Evolutionary conservation across 352 stramenopile species (phyloP), one percentile per base, ranked within the genome.

Genomic region (Phytophthora hybrid): DNA sequence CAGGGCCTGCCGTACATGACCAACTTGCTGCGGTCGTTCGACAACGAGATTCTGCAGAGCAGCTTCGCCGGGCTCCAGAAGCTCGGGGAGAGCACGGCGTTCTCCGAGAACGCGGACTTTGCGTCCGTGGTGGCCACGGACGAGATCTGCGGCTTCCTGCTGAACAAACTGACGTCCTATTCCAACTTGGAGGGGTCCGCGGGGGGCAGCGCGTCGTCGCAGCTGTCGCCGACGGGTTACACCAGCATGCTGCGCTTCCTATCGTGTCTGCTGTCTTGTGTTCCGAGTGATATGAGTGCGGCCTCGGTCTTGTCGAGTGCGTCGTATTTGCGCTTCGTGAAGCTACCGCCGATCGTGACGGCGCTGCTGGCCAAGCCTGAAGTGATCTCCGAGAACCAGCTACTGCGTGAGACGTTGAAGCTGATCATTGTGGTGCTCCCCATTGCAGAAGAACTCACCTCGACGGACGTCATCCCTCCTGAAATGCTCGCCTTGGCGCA

Each of bases 321-420:
- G 26, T 69, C 72, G 11, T 59, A 68, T 10, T 63, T 91, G 26
- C 82, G 81, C 16, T 86, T 87, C 63, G 59, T 78, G 5, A 67
- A 55, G 3, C 66, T 93, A 16, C 84, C 86, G 18, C 79, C 74
- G 9, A 79, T 89, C 21, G 69, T 91, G 14, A 79, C 79, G 7
- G 71, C 71, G 23, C 56, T 93, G 26, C 21, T 93, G 37, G 73
- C 65, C 3, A 82, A 80, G 26, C 72, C 82, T 32, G 74, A 78
- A 26, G 71, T 87, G 29, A 59, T 86, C 13, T 69, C 66, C 11
- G 86, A 93, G 44, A 81, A 83, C 9, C 62, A 78, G 44, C 59
- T 91, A 16, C 61, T 93, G 5, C 76, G 80, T 4, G 86, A 91
- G 37, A 87, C 81, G 1, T 73, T 93, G 29, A 89, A 90, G 69